Evolutionary conservation across 768 basidiomycete genomes (phyloP).

Genomic region (Pluteus cervinus): DNA sequence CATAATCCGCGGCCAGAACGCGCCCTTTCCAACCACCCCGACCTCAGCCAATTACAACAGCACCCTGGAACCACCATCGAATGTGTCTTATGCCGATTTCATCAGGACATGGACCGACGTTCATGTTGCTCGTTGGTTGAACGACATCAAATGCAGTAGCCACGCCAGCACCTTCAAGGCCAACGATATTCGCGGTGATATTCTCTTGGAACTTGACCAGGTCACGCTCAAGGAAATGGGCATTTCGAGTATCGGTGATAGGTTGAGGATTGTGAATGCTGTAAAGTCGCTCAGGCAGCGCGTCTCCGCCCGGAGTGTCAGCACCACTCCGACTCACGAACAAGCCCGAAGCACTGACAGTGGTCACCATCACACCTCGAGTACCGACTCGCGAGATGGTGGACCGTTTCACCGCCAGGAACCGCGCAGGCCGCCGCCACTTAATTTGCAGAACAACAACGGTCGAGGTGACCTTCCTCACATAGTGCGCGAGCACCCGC

Average conservation of each 20-base stretch:
- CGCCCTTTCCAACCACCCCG: constrained; percentile 35
- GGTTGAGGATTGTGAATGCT: constrained; percentile 79
- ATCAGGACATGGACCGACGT: constrained; percentile 67
- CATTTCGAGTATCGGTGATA: constrained; percentile 83
- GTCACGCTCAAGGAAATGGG: constrained; percentile 86
- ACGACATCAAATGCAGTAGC: constrained; percentile 65
- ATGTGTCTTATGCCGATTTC: constrained; percentile 54
- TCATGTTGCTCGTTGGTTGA: constrained; percentile 74
- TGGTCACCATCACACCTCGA: too few relatives aligned
- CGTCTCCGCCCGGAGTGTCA: constrained; percentile 28
- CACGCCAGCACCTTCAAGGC: constrained; percentile 66
- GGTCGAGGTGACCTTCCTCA: constrained; percentile 60
- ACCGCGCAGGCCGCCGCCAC: constrained; percentile 68
- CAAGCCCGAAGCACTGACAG: constrained; percentile 8
- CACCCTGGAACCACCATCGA: constrained; percentile 52
- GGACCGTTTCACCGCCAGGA: constrained; percentile 58
- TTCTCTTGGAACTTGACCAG: constrained; percentile 90
- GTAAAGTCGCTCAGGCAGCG: constrained; percentile 73
- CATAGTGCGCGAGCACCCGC: constrained; percentile 56
- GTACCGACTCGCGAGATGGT: too few relatives aligned
- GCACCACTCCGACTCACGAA: too few relatives aligned
- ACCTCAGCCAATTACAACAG: constrained; percentile 21
- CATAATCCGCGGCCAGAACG: constrained; percentile 33
- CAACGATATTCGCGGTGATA: constrained; percentile 90
- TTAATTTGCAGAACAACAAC: constrained; percentile 57